These are phyloP conservation scores for Salix dunnii DNA, from an alignment of 345 rosid species.

Conservation along the genomic window DNA sequence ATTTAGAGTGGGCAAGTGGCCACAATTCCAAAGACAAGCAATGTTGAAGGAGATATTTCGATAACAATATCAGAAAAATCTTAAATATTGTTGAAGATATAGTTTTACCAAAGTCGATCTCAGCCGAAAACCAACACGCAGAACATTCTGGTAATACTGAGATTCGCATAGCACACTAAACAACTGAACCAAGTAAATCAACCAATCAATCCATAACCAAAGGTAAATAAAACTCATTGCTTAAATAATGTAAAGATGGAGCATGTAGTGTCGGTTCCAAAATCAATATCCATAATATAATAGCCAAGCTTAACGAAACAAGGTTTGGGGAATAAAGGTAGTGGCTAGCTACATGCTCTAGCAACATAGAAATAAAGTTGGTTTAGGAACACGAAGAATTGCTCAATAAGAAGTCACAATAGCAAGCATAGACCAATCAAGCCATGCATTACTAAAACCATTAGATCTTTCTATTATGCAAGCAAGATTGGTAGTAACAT, in stretches of 20 bases:
- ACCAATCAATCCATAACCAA: constrained; percentile 10
- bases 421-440: background rate
- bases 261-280: background rate
- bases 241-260: background rate
- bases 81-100: background rate
- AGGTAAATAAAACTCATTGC: background rate
- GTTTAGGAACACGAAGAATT: no score
- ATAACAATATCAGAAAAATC: background rate
- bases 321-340: background rate
- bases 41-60: background rate
- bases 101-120: constrained; percentile 31
- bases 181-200: constrained; percentile 43
- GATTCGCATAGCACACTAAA: constrained; percentile 28
- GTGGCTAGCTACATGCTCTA: background rate
- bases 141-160: constrained; percentile 31
- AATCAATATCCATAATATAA: background rate
- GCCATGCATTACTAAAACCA: background rate
- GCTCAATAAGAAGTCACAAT: no score
- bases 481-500: background rate
- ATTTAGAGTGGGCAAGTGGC: background rate
- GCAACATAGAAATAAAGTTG: background rate
- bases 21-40: background rate
- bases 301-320: background rate
- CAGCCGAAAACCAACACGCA: constrained; percentile 30
- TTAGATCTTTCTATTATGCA: background rate